These are phyloP conservation scores for Chernovozyma aurita DNA, from an alignment of 1,139 yeast species.

Conservation along the genomic window DNA sequence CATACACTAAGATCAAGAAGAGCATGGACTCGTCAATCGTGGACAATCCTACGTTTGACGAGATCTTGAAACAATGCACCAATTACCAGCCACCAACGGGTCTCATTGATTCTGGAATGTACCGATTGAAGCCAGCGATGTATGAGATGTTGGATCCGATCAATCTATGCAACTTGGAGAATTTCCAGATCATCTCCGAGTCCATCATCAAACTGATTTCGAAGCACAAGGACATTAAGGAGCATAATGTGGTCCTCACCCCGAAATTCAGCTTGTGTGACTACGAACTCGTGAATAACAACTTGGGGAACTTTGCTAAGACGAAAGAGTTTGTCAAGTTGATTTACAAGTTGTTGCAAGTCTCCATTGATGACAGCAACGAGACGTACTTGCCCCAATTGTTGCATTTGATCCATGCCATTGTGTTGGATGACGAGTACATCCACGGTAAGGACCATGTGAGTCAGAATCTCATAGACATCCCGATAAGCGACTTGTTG, in stretches of 20 bases:
- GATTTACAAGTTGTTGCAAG: conserved; percentile 51
- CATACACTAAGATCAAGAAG: conserved; percentile 47
- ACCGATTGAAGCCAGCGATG: conserved; percentile 40
- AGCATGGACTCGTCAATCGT: conserved; percentile 31
- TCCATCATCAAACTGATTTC: conserved; percentile 25
- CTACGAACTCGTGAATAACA: conserved; percentile 33
- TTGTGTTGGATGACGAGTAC: conserved; percentile 50
- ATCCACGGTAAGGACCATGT: conserved; percentile 34
- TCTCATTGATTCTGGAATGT: conserved; percentile 37
- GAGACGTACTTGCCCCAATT: conserved; percentile 53
- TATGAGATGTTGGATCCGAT: conserved; percentile 34
- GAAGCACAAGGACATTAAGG: conserved; percentile 24
- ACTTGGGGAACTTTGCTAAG: conserved; percentile 50
- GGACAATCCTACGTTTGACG: conserved; percentile 34
- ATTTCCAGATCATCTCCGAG: conserved; percentile 32
- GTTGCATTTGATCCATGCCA: conserved; percentile 66
- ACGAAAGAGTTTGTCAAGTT: conserved; percentile 52
- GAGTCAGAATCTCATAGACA: conserved; percentile 43
- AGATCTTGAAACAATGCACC: conserved; percentile 33
- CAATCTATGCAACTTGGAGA: conserved; percentile 32
- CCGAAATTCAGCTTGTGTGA: conserved; percentile 30
- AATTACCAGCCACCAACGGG: conserved; percentile 40
- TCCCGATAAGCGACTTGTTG: conserved; percentile 54
- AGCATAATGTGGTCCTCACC: conserved; percentile 38
- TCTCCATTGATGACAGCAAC: conserved; percentile 46